Conservation (phyloP, 2,329 filamentous ascomycete species). For the Xylaria sp. region DNA sequence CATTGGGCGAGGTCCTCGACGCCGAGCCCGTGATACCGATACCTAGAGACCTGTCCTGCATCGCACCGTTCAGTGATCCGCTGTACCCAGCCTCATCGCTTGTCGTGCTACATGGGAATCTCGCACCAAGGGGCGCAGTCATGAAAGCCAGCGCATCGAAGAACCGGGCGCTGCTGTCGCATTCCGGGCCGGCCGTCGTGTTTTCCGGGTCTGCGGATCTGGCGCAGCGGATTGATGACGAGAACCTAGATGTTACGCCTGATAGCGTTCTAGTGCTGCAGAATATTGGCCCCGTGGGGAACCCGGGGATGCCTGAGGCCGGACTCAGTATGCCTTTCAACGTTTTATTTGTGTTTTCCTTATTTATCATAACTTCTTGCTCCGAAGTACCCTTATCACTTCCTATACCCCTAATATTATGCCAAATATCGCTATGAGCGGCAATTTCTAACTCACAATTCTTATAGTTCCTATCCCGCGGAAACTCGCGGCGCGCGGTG, state of each 20-base stretch:
- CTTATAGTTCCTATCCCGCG: slow-evolving; percentile 68
- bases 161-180: slow-evolving; percentile 67
- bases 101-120: slow-evolving; percentile 83
- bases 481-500: slow-evolving; percentile 77
- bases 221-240: slow-evolving; percentile 67
- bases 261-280: slow-evolving; percentile 80
- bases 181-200: slow-evolving; percentile 63
- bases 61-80: slow-evolving; percentile 71
- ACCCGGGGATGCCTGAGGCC: slow-evolving; percentile 94
- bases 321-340: slow-evolving; percentile 51
- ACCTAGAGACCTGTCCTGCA: slow-evolving; percentile 54
- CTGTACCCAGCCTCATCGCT: slow-evolving; percentile 83
- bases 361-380: too few relatives aligned
- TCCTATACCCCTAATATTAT: not conserved
- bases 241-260: slow-evolving; percentile 68
- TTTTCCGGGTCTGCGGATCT: slow-evolving; percentile 84
- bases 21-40: slow-evolving; percentile 69
- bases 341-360: too few relatives aligned
- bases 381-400: not conserved
- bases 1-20: slow-evolving; percentile 81
- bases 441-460: not conserved
- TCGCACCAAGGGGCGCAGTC: slow-evolving; percentile 84
- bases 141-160: slow-evolving; percentile 91
- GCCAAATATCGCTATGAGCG: not conserved
- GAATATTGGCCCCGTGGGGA: slow-evolving; percentile 89